Percentiles rank a stretch among this genome's conserved stretches.
phyloP scores from a whole-genome alignment of 306 rosid genomes.

The Corylus avellana region DNA sequence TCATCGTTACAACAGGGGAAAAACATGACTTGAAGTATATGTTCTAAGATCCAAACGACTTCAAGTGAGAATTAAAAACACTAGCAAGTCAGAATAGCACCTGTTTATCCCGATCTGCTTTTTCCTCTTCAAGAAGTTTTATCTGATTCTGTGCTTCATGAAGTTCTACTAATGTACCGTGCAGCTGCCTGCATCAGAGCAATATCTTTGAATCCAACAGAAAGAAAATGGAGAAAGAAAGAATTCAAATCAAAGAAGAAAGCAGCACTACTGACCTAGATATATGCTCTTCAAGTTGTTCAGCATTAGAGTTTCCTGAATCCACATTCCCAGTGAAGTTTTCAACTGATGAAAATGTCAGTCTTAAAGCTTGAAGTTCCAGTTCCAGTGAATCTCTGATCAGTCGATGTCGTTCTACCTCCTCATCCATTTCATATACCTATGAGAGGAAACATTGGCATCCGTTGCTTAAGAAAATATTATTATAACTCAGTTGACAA shows the following conservation, averaged over 20 bases:
- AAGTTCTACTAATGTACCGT: slow-evolving; percentile 50
- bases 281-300: slow-evolving; percentile 49
- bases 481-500: background rate
- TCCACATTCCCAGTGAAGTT: slow-evolving; percentile 48
- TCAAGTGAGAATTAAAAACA: slow-evolving; percentile 7
- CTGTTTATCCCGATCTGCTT: slow-evolving; percentile 64
- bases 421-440: slow-evolving; percentile 88
- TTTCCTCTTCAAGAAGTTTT: slow-evolving; percentile 84
- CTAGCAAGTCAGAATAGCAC: slow-evolving; percentile 39
- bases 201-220: slow-evolving; percentile 12
- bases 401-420: slow-evolving; percentile 72
- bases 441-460: slow-evolving; percentile 25
- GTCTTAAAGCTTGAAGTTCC: slow-evolving; percentile 71
- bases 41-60: slow-evolving; percentile 4
- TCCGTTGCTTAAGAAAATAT: background rate
- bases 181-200: slow-evolving; percentile 52
- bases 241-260: slow-evolving; percentile 30
- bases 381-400: slow-evolving; percentile 72
- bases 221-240: slow-evolving; percentile 15
- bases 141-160: slow-evolving; percentile 62
- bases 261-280: slow-evolving; percentile 52
- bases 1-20: slow-evolving; percentile 5
- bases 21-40: slow-evolving; percentile 4
- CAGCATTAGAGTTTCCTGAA: slow-evolving; percentile 40
- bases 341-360: slow-evolving; percentile 64